phyloP scores from a whole-genome alignment of 169 alveolate species.

The Eimeria acervulina region DNA sequence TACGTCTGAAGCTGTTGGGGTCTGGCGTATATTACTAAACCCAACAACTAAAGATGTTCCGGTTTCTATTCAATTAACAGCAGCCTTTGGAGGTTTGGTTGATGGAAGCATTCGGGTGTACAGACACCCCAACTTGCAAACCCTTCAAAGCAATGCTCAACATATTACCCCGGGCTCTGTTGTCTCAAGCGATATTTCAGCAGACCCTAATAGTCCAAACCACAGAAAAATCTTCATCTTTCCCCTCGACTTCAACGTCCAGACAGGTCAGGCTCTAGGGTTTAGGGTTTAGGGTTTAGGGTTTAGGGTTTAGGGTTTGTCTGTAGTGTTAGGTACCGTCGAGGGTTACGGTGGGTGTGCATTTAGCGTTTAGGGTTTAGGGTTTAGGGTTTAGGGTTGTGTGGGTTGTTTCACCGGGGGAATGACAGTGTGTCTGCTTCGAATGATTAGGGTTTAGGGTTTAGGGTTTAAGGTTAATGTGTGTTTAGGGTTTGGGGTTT shows the following conservation, averaged over 20 bases:
- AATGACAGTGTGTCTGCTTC: no score
- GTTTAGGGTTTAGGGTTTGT: not conserved
- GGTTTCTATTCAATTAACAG: not conserved
- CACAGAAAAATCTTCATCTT: conserved; percentile 25
- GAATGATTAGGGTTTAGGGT: no score
- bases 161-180: not conserved
- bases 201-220: not conserved
- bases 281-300: conserved; percentile 29
- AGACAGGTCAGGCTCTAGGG: conserved; percentile 3
- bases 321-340: not conserved
- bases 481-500: not conserved
- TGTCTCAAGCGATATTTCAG: not conserved
- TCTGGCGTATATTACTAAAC: not conserved
- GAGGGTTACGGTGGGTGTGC: not conserved
- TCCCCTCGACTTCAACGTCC: not conserved
- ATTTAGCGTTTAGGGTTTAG: not conserved
- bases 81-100: not conserved
- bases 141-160: not conserved
- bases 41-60: not conserved
- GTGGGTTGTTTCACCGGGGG: not conserved
- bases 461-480: not conserved
- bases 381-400: not conserved
- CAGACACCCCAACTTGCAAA: conserved; percentile 14
- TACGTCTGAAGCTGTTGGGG: not conserved
- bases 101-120: conserved; percentile 25